These are phyloP conservation scores for Hagleromyces aurorensis DNA, from an alignment of 805 yeast genomes.

Conservation along the genomic window DNA sequence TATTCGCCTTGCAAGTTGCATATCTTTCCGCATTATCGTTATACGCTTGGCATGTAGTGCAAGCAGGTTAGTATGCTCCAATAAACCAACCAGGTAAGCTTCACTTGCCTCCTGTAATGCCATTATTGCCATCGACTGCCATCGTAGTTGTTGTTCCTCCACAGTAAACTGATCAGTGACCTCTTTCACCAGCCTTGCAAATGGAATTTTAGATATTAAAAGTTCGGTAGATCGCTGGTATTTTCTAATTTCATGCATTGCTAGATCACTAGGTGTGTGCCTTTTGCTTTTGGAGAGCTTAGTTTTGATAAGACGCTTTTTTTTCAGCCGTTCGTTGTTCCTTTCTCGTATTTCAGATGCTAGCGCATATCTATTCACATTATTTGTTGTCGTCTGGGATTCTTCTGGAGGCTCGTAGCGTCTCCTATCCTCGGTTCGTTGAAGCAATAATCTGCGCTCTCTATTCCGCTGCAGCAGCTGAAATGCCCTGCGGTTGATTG, in stretches of 20 bases:
- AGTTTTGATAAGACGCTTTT: constrained; percentile 29
- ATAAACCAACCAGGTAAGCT: constrained; percentile 61
- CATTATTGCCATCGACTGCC: constrained; percentile 73
- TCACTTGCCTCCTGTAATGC: constrained; percentile 80
- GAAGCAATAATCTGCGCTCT: constrained; percentile 20
- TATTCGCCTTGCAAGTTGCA: constrained; percentile 70
- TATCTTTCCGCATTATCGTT: constrained; percentile 80
- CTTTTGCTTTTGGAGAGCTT: constrained; percentile 29
- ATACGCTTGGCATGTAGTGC: constrained; percentile 77
- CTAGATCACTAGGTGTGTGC: constrained; percentile 57
- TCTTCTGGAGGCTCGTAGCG: constrained; percentile 12
- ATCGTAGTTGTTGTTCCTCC: constrained; percentile 51
- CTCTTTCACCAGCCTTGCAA: constrained; percentile 69
- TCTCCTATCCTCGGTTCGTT: constrained; percentile 10
- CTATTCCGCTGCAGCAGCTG: constrained; percentile 26
- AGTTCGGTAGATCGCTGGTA: constrained; percentile 64
- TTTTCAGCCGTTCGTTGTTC: constrained; percentile 7
- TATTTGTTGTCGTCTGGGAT: constrained; percentile 1
- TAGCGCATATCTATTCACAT: constrained; percentile 1
- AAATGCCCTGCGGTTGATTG: constrained; percentile 28
- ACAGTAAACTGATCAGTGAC: constrained; percentile 46
- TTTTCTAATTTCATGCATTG: constrained; percentile 58
- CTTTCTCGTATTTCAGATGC: too few species aligned
- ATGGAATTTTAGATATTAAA: constrained; percentile 63
- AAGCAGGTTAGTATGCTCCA: constrained; percentile 70